phyloP scores from a whole-genome alignment of 1,284 basidiomycete genomes.

The Boletus smithii region DNA sequence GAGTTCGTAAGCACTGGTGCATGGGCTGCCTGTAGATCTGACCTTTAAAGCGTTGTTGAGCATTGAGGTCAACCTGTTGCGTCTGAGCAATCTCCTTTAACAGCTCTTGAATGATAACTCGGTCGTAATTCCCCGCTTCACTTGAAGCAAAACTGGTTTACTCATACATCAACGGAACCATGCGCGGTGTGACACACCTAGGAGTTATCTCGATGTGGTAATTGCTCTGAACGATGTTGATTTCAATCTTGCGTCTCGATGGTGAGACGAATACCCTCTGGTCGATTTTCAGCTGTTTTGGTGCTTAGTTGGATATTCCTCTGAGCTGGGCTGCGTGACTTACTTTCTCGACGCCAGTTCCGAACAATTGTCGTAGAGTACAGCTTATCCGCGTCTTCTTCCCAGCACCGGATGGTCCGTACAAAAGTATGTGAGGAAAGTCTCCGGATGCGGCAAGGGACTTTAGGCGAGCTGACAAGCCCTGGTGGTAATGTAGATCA shows the following conservation, averaged over 20 bases:
- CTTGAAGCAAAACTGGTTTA: slow-evolving; percentile 40
- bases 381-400: slow-evolving; percentile 97
- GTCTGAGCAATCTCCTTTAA: slow-evolving; percentile 99
- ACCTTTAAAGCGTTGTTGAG: slow-evolving; percentile 97
- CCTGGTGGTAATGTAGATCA: slow-evolving; percentile 86
- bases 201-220: slow-evolving; percentile 98
- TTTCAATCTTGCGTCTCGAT: slow-evolving; percentile 91
- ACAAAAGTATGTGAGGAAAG: slow-evolving; percentile 98
- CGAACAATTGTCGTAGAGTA: slow-evolving; percentile 87
- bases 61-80: slow-evolving; percentile 94
- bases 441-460: slow-evolving; percentile 86
- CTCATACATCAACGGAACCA: not conserved
- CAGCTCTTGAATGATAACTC: slow-evolving; percentile 95
- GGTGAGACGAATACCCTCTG: slow-evolving; percentile 96
- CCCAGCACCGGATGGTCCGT: slow-evolving; percentile 94
- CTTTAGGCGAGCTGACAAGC: slow-evolving; percentile 76
- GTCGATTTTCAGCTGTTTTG: slow-evolving; percentile 88
- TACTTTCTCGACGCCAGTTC: slow-evolving; percentile 90
- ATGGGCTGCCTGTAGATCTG: slow-evolving; percentile 4
- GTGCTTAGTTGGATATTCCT: slow-evolving; percentile 7
- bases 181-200: slow-evolving; percentile 52
- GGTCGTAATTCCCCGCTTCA: slow-evolving; percentile 95
- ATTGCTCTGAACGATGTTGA: slow-evolving; percentile 96
- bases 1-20: slow-evolving; percentile 3
- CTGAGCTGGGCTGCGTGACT: slow-evolving; percentile 11